These are phyloP conservation scores for Nothophoma quercina DNA, from an alignment of 2,329 filamentous ascomycete genomes.

Conservation along the genomic window DNA sequence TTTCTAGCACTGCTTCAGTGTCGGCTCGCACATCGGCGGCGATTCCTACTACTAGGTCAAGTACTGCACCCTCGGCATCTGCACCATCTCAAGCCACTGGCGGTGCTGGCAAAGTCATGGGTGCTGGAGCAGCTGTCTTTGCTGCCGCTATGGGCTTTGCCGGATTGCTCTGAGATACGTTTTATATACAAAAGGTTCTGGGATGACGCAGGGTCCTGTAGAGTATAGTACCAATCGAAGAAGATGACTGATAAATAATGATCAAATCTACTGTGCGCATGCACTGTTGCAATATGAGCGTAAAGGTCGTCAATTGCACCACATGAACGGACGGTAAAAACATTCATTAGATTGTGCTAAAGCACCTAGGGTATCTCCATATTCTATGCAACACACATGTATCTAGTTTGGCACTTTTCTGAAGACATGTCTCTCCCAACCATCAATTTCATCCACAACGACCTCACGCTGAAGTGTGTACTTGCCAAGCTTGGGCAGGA, in stretches of 20 bases:
- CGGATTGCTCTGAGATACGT: conserved; percentile 1
- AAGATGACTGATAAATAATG: too few relatives aligned
- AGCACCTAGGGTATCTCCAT: conserved; percentile 3
- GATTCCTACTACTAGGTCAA: not conserved
- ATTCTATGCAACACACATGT: not conserved
- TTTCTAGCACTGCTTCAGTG: conserved; percentile 1
- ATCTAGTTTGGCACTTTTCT: conserved; percentile 32
- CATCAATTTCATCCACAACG: conserved; percentile 44
- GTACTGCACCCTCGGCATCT: not conserved
- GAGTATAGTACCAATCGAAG: too few relatives aligned
- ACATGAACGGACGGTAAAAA: not conserved
- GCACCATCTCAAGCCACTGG: conserved; percentile 24
- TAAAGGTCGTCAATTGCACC: too few relatives aligned
- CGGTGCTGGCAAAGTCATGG: conserved; percentile 21
- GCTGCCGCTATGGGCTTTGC: conserved; percentile 20
- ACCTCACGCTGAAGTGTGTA: conserved; percentile 49
- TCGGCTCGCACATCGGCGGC: not conserved
- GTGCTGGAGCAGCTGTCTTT: conserved; percentile 26
- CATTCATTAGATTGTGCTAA: not conserved
- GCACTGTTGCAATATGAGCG: too few relatives aligned
- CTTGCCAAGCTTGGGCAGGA: conserved; percentile 55
- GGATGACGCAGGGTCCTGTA: too few relatives aligned
- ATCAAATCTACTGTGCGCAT: too few relatives aligned
- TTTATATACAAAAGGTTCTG: too few relatives aligned
- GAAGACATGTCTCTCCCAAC: conserved; percentile 52